Evolutionary conservation across 2,329 filamentous ascomycete genomes (phyloP), one percentile per base, ranked within the genome.

Genomic region (Colletotrichum noveboracense): DNA sequence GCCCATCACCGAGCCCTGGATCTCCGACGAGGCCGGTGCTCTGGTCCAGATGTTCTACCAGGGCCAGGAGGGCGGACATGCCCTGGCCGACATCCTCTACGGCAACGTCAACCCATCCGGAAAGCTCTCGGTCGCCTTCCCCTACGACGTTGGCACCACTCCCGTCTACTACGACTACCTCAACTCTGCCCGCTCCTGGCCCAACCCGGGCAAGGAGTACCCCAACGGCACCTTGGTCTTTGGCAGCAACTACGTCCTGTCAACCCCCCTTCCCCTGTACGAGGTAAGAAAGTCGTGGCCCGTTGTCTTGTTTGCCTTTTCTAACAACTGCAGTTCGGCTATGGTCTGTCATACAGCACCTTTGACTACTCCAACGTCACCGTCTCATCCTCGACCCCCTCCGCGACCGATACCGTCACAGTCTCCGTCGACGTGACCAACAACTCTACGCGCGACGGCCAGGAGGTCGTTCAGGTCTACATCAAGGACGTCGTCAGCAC

Each of bases 21-120:
- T 95, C 80, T 92, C 91, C 1, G 87, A 90, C 36, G 87, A 88
- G 30, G 92, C 93, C 0, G 87, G 91, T 0, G 93, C 92, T 0
- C 88, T 95, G 0, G 85, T 95, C 0, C 93, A 95, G 80, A 93
- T 95, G 82, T 95, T 95, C 84, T 95, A 95, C 79, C 92, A 93
- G 8, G 93, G 91, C 0, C 93, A 94, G 79, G 87, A 94, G 84
- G 93, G 92, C 28, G 93, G 93, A 0, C 86, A 92, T 74, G 93
- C 92, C 2, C 87, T 94, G 2, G 93, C 93, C 0, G 91, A 94
- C 76, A 86, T 94, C 34, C 86, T 94, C 3, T 93, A 91, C 79
- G 93, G 93, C 30, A 86, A 91, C 70, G 88, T 90, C 68, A 94
- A 93, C 82, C 93, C 93, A 0, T 92, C 90, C 2, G 93, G 93